Evolutionary conservation across 2,329 filamentous ascomycete species (phyloP), one percentile per base, ranked within the genome.

Genomic region (Acephala macrosclerotiorum): DNA sequence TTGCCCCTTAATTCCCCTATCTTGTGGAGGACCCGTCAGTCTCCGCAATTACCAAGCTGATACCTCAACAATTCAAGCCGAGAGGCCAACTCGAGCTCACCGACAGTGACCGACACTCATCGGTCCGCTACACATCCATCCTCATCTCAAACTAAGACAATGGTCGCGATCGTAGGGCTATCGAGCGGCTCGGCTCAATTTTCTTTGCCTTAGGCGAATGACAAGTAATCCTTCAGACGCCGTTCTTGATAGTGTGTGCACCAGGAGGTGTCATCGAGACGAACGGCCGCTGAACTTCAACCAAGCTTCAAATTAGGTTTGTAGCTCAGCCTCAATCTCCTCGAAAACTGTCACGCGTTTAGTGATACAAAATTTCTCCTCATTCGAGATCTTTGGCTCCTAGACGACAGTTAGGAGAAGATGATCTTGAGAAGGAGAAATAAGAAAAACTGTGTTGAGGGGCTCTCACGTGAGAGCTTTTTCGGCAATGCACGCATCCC

Each of bases 51-150:
- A 49, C 7, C 18, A 22, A 49, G 20, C 18, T 18, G n/a, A 49
- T 18, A 49, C 4, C 8, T 22, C 20, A 18, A 49, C 20, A 25
- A 33, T 33, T 49, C 4, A 12, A 22, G 45, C 45, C 45, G 18
- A 49, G 45, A 20, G 45, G 38, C 49, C 49, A 53, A 18, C 22
- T 18, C 22, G 12, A 22, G 49, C 49, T 33, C 29, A 33, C 29
- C 29, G 29, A 33, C 29, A 9, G 20, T 18, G 22, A 6, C 26
- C 49, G 9, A 33, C 9, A 33, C 22, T 29, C 49, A 26, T 29
- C 49, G 49, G 49, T 53, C 49, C 49, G 49, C 25, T 53, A 18
- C 25, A 53, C 49, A 53, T 53, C 25, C 49, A 53, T 12, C 45
- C 47, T 51, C 47, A 53, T 53, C 49, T 12, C 5, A 11, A 26